Evolutionary conservation across 805 yeast species (phyloP).

Genomic region (Teunomyces barrocoloradensis): DNA sequence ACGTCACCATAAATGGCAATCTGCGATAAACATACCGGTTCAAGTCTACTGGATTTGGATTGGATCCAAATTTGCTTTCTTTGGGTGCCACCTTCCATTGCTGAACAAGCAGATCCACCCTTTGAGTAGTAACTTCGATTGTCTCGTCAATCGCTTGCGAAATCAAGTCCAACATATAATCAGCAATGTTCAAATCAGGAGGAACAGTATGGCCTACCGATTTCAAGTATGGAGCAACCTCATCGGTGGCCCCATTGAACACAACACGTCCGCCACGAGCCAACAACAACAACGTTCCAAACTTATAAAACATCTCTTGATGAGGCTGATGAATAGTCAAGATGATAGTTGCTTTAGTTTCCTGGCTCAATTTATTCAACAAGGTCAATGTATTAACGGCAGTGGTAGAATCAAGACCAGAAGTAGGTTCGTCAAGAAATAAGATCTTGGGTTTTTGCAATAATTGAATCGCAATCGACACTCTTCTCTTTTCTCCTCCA

Average conservation of each 20-base stretch:
- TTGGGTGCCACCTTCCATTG: constrained; percentile 22
- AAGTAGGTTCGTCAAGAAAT: constrained; percentile 84
- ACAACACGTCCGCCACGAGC: constrained; percentile 73
- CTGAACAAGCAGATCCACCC: constrained; percentile 25
- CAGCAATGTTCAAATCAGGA: constrained; percentile 64
- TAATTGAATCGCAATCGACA: constrained; percentile 78
- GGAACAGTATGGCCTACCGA: constrained; percentile 58
- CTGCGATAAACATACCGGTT: constrained; percentile 33
- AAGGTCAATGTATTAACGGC: constrained; percentile 66
- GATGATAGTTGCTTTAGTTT: constrained; percentile 63
- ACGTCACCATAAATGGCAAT: constrained; percentile 25
- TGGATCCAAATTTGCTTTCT: constrained; percentile 28
- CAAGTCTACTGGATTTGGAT: constrained; percentile 32
- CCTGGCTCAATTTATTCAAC: constrained; percentile 52
- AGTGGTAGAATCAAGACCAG: constrained; percentile 81
- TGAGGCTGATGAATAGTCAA: constrained; percentile 86
- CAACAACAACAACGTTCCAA: constrained; percentile 69
- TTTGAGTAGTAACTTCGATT: constrained; percentile 14
- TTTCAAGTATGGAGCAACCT: constrained; percentile 48
- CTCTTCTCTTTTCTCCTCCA: constrained; percentile 70
- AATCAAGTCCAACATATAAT: constrained; percentile 66
- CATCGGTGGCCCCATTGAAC: constrained; percentile 56
- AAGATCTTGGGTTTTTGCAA: constrained; percentile 69
- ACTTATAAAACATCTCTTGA: constrained; percentile 56
- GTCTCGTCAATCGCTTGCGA: constrained; percentile 41